These are phyloP conservation scores for Pseudogymnoascus destructans DNA, from an alignment of 2,329 filamentous ascomycete species.

Conservation along the genomic window DNA sequence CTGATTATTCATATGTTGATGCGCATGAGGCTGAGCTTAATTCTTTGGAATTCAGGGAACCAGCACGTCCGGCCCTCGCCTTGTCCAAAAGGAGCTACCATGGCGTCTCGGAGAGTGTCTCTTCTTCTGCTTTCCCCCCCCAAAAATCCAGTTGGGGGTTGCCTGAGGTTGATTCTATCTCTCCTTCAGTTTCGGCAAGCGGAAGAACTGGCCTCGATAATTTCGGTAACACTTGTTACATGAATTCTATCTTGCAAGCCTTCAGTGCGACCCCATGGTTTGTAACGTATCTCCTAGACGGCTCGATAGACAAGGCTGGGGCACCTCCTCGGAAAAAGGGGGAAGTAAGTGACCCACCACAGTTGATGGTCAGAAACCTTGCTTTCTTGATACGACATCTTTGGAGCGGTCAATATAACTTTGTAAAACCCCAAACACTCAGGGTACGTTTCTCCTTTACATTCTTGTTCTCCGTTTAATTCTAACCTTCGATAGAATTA, in stretches of 20 bases:
- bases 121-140: slow-evolving; percentile 31
- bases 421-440: slow-evolving; percentile 40
- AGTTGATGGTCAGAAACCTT: slow-evolving; percentile 47
- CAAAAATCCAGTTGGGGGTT: slow-evolving; percentile 29
- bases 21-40: slow-evolving; percentile 22
- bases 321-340: slow-evolving; percentile 54
- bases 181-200: slow-evolving; percentile 34
- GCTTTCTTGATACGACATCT: slow-evolving; percentile 39
- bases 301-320: slow-evolving; percentile 48
- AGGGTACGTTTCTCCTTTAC: slow-evolving; percentile 35
- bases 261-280: slow-evolving; percentile 62
- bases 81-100: slow-evolving; percentile 58
- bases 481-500: slow-evolving; percentile 42
- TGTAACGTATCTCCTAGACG: slow-evolving; percentile 47
- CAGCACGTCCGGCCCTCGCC: slow-evolving; percentile 36
- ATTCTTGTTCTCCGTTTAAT: slow-evolving; percentile 9
- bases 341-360: slow-evolving; percentile 38
- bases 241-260: slow-evolving; percentile 81
- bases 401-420: slow-evolving; percentile 24
- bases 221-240: slow-evolving; percentile 75
- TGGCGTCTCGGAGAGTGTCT: slow-evolving; percentile 53
- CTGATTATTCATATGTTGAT: slow-evolving; percentile 11
- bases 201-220: slow-evolving; percentile 67
- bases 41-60: slow-evolving; percentile 23
- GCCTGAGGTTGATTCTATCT: slow-evolving; percentile 28